Percentiles rank a stretch among this genome's conserved stretches.
Evolutionary conservation across 2,329 filamentous ascomycete species (phyloP).

Genomic region (Elsinoe australis): DNA sequence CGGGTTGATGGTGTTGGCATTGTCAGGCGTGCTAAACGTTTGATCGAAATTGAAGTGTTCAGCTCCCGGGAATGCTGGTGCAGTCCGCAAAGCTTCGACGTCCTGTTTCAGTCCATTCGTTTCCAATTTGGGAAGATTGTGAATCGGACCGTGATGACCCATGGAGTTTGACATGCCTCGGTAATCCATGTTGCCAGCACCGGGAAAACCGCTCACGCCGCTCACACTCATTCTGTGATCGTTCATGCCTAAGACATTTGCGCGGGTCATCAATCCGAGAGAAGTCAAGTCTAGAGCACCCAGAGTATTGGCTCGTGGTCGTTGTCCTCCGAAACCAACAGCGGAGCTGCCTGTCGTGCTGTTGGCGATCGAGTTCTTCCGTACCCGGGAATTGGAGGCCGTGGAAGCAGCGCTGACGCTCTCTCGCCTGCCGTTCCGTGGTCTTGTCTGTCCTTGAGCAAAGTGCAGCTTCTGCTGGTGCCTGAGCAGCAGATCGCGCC

Average conservation of each 20-base stretch:
- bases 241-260: slow-evolving; percentile 19
- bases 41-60: slow-evolving; percentile 64
- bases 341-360: slow-evolving; percentile 42
- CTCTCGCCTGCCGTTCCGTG: slow-evolving; percentile 74
- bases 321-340: slow-evolving; percentile 54
- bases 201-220: slow-evolving; percentile 53
- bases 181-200: slow-evolving; percentile 53
- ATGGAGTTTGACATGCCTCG: slow-evolving; percentile 63
- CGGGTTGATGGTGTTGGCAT: slow-evolving; percentile 54
- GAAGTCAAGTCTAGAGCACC: slow-evolving; percentile 77
- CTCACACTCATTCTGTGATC: slow-evolving; percentile 46
- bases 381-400: slow-evolving; percentile 62
- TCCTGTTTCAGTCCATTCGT: slow-evolving; percentile 56
- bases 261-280: slow-evolving; percentile 46
- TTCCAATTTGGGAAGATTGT: slow-evolving; percentile 73
- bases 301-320: slow-evolving; percentile 91
- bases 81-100: slow-evolving; percentile 63
- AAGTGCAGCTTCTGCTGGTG: slow-evolving; percentile 99
- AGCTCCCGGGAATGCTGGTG: slow-evolving; percentile 62
- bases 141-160: slow-evolving; percentile 57
- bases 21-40: slow-evolving; percentile 52
- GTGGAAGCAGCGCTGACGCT: slow-evolving; percentile 68
- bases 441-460: slow-evolving; percentile 77
- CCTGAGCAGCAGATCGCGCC: slow-evolving; percentile 80
- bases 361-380: slow-evolving; percentile 83